These are phyloP conservation scores for Ophiostoma perfectum DNA, from an alignment of 2,329 filamentous ascomycete species.

Conservation along the genomic window DNA sequence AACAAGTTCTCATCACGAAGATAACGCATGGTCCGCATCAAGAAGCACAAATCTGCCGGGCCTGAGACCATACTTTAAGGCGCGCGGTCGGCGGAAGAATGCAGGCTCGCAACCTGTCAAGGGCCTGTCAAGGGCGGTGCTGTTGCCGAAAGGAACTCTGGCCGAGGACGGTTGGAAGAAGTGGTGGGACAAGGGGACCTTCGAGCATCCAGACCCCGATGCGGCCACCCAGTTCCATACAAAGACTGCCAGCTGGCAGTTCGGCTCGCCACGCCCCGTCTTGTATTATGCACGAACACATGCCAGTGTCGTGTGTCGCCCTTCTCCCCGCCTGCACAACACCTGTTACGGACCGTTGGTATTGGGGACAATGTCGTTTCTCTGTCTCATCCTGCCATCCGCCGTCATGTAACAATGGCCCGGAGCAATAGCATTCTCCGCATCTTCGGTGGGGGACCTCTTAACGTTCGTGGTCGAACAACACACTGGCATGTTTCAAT, in stretches of 20 bases:
- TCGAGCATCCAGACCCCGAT: not conserved
- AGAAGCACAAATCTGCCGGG: not conserved
- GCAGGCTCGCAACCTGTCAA: not conserved
- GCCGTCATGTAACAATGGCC: too few species aligned
- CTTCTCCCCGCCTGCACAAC: too few species aligned
- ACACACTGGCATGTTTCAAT: too few species aligned
- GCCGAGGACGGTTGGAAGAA: not conserved
- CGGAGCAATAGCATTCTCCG: too few species aligned
- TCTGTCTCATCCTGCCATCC: too few species aligned
- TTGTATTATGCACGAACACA: not conserved
- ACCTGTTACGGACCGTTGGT: too few species aligned
- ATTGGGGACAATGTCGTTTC: too few species aligned
- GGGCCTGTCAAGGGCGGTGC: not conserved
- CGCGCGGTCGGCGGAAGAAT: not conserved
- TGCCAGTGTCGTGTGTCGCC: not conserved
- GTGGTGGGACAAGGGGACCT: not conserved
- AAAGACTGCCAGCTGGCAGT: not conserved
- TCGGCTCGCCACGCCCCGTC: slow-evolving; percentile 1
- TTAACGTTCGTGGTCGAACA: too few species aligned
- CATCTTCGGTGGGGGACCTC: too few species aligned
- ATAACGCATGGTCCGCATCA: not conserved
- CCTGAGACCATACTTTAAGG: not conserved
- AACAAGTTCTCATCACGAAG: not conserved
- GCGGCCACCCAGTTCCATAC: not conserved
- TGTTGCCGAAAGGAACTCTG: too few species aligned